Evolutionary conservation across 495 filamentous ascomycete species (phyloP), one percentile per base, ranked within the genome.

Genomic region (Xylaria bambusicola): DNA sequence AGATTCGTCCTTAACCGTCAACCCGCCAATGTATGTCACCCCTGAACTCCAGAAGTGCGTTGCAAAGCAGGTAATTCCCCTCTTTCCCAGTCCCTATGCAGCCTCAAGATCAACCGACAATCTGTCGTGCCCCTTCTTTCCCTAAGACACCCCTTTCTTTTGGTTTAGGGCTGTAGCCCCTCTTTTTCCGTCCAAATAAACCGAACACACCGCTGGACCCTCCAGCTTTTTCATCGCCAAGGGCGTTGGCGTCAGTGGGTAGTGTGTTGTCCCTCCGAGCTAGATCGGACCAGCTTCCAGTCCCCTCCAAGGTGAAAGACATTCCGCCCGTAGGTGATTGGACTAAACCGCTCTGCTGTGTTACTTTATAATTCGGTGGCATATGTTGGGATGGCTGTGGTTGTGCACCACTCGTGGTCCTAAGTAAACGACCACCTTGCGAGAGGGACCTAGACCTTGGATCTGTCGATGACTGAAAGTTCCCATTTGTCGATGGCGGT

Each of bases 91-190:
- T 20, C 20, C 57, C 15, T 47, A 36, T 26, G 35, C 6, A 26
- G 21, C 38, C 29, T 29, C 27, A 31, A 35, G 15, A 38, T 65
- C 52, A 79, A 64, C 80, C 77, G 48, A 91, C 82, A 36, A 91
- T 78, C 27, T 91, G 86, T 66, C 94, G 82, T 18, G 94, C 92
- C 6, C 94, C 94, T 68, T 98, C 94, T 68, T 97, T 97, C 53
- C 94, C 95, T 61, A 98, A 70, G 46, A 98, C 93, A 49, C 94
- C 94, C 17, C 90, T 80, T 70, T 98, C 94, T 71, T 91, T 91
- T 42, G 93, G 93, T 74, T 96, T 97, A 8, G 94, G 94, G 68
- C 93, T 97, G 67, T 89, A 84, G 48, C 92, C 91, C 40, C 94
- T 81, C 79, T 90, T 96, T 78, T 94, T 95, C 57, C 93, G 80